phyloP scores from a whole-genome alignment of 306 rosid genomes.

The Inga oerstediana region DNA sequence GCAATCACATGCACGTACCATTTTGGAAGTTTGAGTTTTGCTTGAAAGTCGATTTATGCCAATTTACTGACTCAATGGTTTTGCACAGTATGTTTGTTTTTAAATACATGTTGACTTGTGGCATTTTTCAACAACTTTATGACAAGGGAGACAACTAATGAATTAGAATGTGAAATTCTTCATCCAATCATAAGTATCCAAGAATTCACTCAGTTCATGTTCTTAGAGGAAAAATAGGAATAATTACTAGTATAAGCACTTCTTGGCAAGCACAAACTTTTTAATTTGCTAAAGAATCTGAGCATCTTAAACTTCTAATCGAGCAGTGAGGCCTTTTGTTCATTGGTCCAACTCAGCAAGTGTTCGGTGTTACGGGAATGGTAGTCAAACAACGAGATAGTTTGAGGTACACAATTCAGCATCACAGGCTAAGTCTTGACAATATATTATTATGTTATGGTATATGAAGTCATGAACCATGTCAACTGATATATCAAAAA shows the following conservation, averaged over 20 bases:
- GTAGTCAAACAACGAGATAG: slow-evolving; percentile 26
- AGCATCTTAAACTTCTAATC: slow-evolving; percentile 12
- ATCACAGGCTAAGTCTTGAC: neutral
- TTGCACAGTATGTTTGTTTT: neutral
- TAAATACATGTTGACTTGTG: neutral
- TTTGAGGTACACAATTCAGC: neutral
- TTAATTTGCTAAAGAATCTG: slow-evolving; percentile 13
- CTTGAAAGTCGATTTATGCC: slow-evolving; percentile 23
- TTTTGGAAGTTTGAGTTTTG: slow-evolving; percentile 13
- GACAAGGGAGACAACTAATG: slow-evolving; percentile 16
- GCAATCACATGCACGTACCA: slow-evolving; percentile 3
- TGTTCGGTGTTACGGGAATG: neutral
- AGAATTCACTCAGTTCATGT: neutral
- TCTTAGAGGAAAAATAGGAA: neutral
- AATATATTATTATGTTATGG: too few species aligned
- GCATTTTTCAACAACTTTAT: slow-evolving; percentile 30
- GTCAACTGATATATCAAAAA: slow-evolving; percentile 2
- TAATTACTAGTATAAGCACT: neutral
- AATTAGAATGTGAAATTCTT: slow-evolving; percentile 13
- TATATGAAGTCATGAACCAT: slow-evolving; percentile 32
- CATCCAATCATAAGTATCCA: neutral
- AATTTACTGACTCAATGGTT: slow-evolving; percentile 11
- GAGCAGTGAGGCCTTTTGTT: slow-evolving; percentile 3
- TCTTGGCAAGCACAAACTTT: slow-evolving; percentile 5
- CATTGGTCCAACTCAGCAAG: neutral